Conservation (phyloP, 2,329 filamentous ascomycete genomes). For the Furcasterigmium furcatum region DNA sequence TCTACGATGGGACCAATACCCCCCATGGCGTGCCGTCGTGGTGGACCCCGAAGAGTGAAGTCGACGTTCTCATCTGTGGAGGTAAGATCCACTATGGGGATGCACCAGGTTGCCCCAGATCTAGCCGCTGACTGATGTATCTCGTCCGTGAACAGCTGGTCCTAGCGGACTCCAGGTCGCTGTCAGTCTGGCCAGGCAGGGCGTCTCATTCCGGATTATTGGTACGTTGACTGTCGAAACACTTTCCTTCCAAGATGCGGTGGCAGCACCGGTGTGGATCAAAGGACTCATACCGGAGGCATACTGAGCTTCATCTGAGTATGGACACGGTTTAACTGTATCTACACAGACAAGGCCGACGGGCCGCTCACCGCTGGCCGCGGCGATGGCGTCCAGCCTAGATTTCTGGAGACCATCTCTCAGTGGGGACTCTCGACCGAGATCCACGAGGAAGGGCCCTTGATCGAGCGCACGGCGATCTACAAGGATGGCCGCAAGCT, state of each 20-base stretch:
- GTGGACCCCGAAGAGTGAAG: conserved; percentile 21
- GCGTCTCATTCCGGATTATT: conserved; percentile 28
- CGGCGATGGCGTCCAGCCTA: conserved; percentile 20
- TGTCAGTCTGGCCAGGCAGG: conserved; percentile 23
- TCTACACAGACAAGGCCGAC: conserved; percentile 20
- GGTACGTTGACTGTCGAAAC: conserved; percentile 14
- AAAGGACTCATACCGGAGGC: no score
- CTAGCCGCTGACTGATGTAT: not conserved
- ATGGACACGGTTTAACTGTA: no score
- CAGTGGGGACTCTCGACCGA: conserved; percentile 18
- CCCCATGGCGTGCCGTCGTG: conserved; percentile 20
- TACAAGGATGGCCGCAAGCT: conserved; percentile 24
- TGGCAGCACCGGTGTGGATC: no score
- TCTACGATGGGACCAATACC: conserved; percentile 22
- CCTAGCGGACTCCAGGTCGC: conserved; percentile 25
- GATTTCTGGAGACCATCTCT: conserved; percentile 8
- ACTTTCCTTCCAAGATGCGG: no score
- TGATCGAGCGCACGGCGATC: conserved; percentile 24
- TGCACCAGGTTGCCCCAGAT: not conserved
- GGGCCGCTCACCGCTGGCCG: conserved; percentile 20
- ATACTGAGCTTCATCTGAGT: no score
- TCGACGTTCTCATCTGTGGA: conserved; percentile 28
- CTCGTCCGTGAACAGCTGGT: conserved; percentile 17
- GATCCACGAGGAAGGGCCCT: conserved; percentile 25
- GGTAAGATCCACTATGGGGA: conserved; percentile 16